Percentiles rank a stretch among this genome's conserved stretches.
Evolutionary conservation across 768 basidiomycete species (phyloP).

Genomic region (Pleurotus pulmonarius): DNA sequence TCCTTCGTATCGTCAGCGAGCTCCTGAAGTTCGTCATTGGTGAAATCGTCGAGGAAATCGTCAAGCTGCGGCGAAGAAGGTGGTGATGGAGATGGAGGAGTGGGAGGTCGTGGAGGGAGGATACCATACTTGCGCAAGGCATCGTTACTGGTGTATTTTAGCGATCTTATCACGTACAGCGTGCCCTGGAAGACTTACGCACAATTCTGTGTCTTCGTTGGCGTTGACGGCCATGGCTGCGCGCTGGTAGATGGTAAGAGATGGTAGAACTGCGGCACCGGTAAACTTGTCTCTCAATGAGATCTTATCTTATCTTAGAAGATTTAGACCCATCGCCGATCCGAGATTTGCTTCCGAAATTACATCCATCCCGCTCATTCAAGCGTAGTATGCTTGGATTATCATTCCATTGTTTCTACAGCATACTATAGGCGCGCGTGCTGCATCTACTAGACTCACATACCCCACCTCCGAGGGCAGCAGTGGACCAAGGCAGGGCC

Average conservation of each 20-base stretch:
- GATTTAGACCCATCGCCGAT: too few relatives aligned
- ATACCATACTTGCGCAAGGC: slow-evolving; percentile 91
- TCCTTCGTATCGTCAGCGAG: slow-evolving; percentile 71
- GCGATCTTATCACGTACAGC: not conserved
- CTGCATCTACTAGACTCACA: too few relatives aligned
- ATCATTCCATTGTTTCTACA: too few relatives aligned
- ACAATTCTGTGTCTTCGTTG: slow-evolving; percentile 97
- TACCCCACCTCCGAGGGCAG: too few relatives aligned
- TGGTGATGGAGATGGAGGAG: slow-evolving; percentile 77
- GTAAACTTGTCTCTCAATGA: not conserved
- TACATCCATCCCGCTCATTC: too few relatives aligned
- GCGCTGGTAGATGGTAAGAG: not conserved
- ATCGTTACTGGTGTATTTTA: slow-evolving; percentile 69
- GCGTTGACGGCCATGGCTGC: slow-evolving; percentile 66
- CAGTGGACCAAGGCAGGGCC: too few relatives aligned
- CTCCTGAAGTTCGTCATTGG: slow-evolving; percentile 59
- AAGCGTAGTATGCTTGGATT: too few relatives aligned
- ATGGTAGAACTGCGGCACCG: not conserved
- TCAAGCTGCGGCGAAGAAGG: slow-evolving; percentile 72
- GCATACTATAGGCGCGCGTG: too few relatives aligned
- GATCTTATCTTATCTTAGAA: not conserved
- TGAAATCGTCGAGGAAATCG: slow-evolving; percentile 62
- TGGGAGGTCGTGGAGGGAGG: slow-evolving; percentile 66
- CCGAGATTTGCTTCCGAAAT: too few relatives aligned
- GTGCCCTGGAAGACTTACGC: slow-evolving; percentile 25